Conservation (phyloP, 2,329 filamentous ascomycete genomes). For the Biscogniauxia marginata region DNA sequence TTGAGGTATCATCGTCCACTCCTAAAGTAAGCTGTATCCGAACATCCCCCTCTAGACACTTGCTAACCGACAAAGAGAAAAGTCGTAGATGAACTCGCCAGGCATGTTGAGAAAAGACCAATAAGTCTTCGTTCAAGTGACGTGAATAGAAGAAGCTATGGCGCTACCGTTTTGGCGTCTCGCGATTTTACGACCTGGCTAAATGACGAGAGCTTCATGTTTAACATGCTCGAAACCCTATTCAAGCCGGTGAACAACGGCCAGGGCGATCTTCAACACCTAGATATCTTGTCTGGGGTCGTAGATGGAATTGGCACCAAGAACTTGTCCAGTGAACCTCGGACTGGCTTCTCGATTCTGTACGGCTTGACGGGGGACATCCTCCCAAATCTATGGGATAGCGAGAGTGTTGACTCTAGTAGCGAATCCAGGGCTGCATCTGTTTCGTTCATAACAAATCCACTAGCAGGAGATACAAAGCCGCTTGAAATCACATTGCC, state of each 20-base stretch:
- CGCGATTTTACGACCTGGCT: constrained; percentile 48
- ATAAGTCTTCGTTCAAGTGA: background rate
- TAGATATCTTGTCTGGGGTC: constrained; percentile 53
- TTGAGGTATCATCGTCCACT: constrained; percentile 18
- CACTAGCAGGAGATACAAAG: constrained; percentile 16
- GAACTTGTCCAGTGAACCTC: constrained; percentile 29
- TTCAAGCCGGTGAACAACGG: constrained; percentile 5
- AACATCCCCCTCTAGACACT: background rate
- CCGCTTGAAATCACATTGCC: constrained; percentile 53
- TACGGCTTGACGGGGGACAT: constrained; percentile 40
- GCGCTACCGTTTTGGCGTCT: constrained; percentile 51
- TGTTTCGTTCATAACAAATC: constrained; percentile 41
- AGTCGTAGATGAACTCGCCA: constrained; percentile 9
- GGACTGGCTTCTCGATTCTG: constrained; percentile 52
- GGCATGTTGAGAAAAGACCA: constrained; percentile 7
- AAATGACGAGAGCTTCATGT: constrained; percentile 43
- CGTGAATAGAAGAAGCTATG: constrained; percentile 29
- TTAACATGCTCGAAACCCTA: constrained; percentile 29
- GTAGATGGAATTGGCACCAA: constrained; percentile 52
- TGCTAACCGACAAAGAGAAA: background rate
- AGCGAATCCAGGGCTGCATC: constrained; percentile 39
- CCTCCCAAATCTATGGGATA: constrained; percentile 47
- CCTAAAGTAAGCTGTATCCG: constrained; percentile 19
- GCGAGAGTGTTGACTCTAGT: constrained; percentile 23
- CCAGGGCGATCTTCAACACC: constrained; percentile 17